Conservation (phyloP, 169 alveolate genomes). For the Cryptosporidium bovis region DNA sequence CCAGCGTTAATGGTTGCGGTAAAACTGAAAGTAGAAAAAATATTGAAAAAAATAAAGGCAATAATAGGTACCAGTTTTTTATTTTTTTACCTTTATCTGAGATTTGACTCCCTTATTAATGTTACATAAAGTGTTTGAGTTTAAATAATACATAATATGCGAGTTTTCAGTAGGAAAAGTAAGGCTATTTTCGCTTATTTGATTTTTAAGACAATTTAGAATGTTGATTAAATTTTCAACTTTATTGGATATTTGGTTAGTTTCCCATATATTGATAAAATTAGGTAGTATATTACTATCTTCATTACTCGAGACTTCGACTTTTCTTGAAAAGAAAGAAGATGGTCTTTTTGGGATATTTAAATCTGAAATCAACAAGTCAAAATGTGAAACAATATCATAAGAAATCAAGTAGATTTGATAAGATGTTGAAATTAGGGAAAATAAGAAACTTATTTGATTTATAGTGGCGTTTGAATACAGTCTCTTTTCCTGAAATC, state of each 20-base stretch:
- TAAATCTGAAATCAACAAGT: neutral
- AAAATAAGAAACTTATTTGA: slow-evolving; percentile 7
- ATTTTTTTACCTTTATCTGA: no score
- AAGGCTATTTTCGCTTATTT: slow-evolving; percentile 6
- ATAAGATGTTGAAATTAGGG: slow-evolving; percentile 1
- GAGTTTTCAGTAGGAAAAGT: slow-evolving; percentile 18
- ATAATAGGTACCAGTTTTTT: no score
- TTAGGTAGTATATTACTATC: slow-evolving; percentile 7
- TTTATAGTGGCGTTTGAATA: neutral
- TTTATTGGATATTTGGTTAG: neutral
- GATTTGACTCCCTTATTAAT: no score
- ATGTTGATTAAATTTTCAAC: neutral
- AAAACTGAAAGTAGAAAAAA: no score
- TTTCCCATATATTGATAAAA: slow-evolving; percentile 15
- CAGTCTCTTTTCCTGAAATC: neutral
- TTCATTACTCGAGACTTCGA: neutral
- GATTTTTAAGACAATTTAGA: slow-evolving; percentile 1
- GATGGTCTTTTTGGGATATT: slow-evolving; percentile 57
- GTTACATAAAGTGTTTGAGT: neutral
- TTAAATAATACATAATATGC: slow-evolving; percentile 14
- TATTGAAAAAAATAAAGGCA: no score
- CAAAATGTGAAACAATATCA: slow-evolving; percentile 25
- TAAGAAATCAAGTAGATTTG: slow-evolving; percentile 12
- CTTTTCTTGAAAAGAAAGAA: slow-evolving; percentile 2
- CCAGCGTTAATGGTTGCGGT: no score